A percentile compares a stretch with the other conserved stretches of the same genome.
Evolutionary conservation across 2,329 filamentous ascomycete genomes (phyloP).

Genomic region (Xylariaceae sp.): DNA sequence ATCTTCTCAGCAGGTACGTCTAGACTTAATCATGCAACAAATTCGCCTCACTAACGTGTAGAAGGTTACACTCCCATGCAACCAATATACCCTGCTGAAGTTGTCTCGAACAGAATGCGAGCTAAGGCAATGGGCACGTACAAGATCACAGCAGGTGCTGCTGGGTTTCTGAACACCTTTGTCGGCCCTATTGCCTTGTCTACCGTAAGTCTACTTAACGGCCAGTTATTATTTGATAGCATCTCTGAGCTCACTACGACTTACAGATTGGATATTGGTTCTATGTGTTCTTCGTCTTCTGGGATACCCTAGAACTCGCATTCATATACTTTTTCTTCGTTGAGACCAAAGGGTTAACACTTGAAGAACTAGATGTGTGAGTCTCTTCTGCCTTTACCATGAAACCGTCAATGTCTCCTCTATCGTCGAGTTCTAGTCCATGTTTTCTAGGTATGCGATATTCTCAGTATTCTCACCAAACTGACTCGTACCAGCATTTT

Average conservation of each 20-base stretch:
- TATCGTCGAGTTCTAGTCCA: not conserved
- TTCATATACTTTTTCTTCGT: conserved; percentile 47
- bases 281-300: conserved; percentile 47
- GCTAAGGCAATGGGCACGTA: conserved; percentile 48
- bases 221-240: not conserved
- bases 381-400: not conserved
- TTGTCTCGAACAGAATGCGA: conserved; percentile 48
- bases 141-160: conserved; percentile 46
- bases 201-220: conserved; percentile 32
- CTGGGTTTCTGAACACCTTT: conserved; percentile 47
- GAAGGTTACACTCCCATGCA: conserved; percentile 48
- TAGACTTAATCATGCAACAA: not conserved
- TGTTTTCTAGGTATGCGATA: too few species aligned
- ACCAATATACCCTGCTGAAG: conserved; percentile 47
- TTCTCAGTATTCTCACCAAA: not conserved
- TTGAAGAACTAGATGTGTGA: conserved; percentile 43
- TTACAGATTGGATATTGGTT: conserved; percentile 46
- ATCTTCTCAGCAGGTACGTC: conserved; percentile 40
- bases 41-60: conserved; percentile 9
- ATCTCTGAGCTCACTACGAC: not conserved
- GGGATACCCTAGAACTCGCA: conserved; percentile 44
- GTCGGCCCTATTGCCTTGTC: conserved; percentile 41
- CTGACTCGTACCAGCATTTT: conserved; percentile 39
- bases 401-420: not conserved
- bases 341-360: conserved; percentile 44